These are phyloP conservation scores for Pleurotus sapidus DNA, from an alignment of 768 basidiomycete species.

Conservation along the genomic window DNA sequence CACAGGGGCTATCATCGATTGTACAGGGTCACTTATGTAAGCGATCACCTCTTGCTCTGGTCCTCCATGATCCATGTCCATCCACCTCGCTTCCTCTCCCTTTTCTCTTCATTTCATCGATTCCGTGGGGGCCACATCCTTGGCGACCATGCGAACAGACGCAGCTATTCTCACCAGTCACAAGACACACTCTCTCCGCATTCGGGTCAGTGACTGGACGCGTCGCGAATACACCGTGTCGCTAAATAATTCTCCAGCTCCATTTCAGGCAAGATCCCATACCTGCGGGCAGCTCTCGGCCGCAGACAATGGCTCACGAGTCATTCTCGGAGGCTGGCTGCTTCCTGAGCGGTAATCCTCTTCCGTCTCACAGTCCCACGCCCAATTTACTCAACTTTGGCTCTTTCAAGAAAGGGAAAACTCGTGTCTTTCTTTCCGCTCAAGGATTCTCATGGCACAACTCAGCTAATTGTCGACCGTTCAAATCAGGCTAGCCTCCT, in stretches of 20 bases:
- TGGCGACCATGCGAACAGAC: background rate
- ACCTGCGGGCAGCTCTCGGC: slow-evolving; percentile 55
- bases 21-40: slow-evolving; percentile 14
- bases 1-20: slow-evolving; percentile 13
- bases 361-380: slow-evolving; percentile 26
- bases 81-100: slow-evolving; percentile 10
- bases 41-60: slow-evolving; percentile 8
- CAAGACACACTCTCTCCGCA: slow-evolving; percentile 11
- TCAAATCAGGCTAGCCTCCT: slow-evolving; percentile 28
- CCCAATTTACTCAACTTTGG: slow-evolving; percentile 27
- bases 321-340: slow-evolving; percentile 81
- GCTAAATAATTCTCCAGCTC: slow-evolving; percentile 34
- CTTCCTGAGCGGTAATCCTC: slow-evolving; percentile 72
- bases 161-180: background rate
- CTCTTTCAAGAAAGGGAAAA: slow-evolving; percentile 60
- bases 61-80: slow-evolving; percentile 8
- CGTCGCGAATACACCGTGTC: slow-evolving; percentile 8
- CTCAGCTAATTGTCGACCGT: slow-evolving; percentile 74
- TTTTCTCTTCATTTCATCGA: slow-evolving; percentile 16
- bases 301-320: slow-evolving; percentile 48
- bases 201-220: slow-evolving; percentile 12
- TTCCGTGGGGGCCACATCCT: background rate
- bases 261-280: slow-evolving; percentile 63
- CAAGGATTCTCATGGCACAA: slow-evolving; percentile 71
- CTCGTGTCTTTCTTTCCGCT: slow-evolving; percentile 83